Evolutionary conservation across 2,329 filamentous ascomycete genomes (phyloP).

Genomic region (Cercospora brassicicola): DNA sequence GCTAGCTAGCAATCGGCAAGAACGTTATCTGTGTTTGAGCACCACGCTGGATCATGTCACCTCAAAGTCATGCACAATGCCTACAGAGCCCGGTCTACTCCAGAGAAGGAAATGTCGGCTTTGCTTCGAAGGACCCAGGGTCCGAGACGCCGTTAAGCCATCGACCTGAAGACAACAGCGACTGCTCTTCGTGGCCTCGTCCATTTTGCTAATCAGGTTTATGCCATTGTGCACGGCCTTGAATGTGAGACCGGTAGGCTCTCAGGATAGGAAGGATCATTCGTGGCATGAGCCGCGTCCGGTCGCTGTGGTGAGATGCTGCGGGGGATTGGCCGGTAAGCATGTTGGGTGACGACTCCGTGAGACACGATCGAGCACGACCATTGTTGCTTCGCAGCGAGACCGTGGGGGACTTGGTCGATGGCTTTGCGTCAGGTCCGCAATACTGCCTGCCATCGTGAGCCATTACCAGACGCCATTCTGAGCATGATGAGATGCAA

Average conservation of each 20-base stretch:
- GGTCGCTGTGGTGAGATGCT: not conserved
- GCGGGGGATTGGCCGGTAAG: not conserved
- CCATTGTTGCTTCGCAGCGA: not conserved
- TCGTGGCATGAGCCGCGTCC: not conserved
- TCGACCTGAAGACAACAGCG: not conserved
- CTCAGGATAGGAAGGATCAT: not conserved
- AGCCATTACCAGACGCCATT: not conserved
- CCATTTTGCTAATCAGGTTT: not conserved
- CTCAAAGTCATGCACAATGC: not conserved
- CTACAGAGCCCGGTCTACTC: not conserved
- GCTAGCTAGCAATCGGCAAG: not conserved
- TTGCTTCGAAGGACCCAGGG: not conserved
- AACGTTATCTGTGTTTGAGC: not conserved
- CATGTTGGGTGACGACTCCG: not conserved
- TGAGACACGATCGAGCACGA: not conserved
- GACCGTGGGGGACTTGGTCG: not conserved
- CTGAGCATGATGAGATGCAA: not conserved
- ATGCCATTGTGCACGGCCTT: not conserved
- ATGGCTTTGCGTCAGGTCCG: not conserved
- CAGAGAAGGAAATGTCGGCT: not conserved
- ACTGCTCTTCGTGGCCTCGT: not conserved
- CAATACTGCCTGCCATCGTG: not conserved
- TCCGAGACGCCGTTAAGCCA: not conserved
- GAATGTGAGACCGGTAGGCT: not conserved
- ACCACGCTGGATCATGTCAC: not conserved